phyloP scores from a whole-genome alignment of 2,329 filamentous ascomycete species.

The Tolypocladium ophioglossoides region DNA sequence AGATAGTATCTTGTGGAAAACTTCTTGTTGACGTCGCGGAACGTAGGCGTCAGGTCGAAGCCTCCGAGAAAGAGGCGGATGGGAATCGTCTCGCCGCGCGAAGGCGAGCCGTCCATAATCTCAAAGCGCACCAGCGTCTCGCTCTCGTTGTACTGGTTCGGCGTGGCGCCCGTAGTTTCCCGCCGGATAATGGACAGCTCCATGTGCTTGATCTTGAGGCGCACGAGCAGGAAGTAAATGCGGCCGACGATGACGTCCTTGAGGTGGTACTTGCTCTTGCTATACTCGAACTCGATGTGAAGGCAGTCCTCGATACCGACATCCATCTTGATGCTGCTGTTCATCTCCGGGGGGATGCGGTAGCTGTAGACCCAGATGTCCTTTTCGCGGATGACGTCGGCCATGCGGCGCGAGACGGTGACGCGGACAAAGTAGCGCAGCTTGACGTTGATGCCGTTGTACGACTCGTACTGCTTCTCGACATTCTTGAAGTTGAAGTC shows the following conservation, averaged over 20 bases:
- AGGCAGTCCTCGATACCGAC: conserved; percentile 98
- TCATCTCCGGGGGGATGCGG: conserved; percentile 94
- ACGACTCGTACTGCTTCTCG: conserved; percentile 99
- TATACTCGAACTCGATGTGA: conserved; percentile 99
- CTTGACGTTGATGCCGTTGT: conserved; percentile 99
- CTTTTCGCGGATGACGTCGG: conserved; percentile 96
- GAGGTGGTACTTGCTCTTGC: conserved; percentile 97
- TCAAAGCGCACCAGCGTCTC: conserved; percentile 96
- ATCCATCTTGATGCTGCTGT: conserved; percentile 99
- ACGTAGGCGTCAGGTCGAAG: conserved; percentile 94
- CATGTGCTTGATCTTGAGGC: conserved; percentile 99
- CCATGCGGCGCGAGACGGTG: conserved; percentile 93
- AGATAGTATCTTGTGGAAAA: conserved; percentile 98
- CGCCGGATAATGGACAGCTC: conserved; percentile 94
- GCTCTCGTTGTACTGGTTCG: conserved; percentile 99
- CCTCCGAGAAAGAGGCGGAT: conserved; percentile 95
- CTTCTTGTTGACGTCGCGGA: conserved; percentile 99
- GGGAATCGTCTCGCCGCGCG: conserved; percentile 86
- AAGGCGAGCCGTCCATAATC: conserved; percentile 99
- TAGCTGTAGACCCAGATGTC: conserved; percentile 99
- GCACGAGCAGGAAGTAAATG: conserved; percentile 95
- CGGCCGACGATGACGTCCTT: conserved; percentile 98
- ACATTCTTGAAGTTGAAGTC: conserved; percentile 99
- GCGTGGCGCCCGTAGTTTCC: conserved; percentile 91
- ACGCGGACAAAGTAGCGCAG: conserved; percentile 97